phyloP scores from a whole-genome alignment of 768 basidiomycete genomes.

The Boletus vermiculosoides region DNA sequence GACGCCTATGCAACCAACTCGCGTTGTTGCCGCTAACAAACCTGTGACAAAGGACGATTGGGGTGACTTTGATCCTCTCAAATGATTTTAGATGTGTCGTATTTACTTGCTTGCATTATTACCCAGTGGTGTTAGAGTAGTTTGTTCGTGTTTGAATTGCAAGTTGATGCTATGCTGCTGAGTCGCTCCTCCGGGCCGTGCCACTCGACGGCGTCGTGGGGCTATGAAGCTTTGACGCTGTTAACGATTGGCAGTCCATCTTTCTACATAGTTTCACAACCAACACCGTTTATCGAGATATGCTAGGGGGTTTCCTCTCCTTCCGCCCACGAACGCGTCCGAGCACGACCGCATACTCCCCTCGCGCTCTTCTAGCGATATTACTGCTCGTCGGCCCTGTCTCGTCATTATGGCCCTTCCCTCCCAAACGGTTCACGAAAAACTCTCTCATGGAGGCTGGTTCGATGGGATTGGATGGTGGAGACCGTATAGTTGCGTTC shows the following conservation, averaged over 20 bases:
- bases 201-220: background rate
- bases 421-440: constrained; percentile 78
- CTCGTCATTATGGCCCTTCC: constrained; percentile 73
- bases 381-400: constrained; percentile 23
- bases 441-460: constrained; percentile 83
- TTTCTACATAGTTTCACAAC: background rate
- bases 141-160: constrained; percentile 29
- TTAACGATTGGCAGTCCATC: background rate
- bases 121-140: background rate
- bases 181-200: background rate
- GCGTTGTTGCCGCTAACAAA: constrained; percentile 40
- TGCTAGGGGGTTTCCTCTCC: constrained; percentile 7
- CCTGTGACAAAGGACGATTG: constrained; percentile 64
- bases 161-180: background rate
- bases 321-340: background rate
- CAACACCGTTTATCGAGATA: constrained; percentile 1
- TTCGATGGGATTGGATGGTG: constrained; percentile 69
- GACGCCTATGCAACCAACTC: constrained; percentile 55
- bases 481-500: constrained; percentile 78
- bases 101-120: background rate
- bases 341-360: background rate
- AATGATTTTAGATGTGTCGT: constrained; percentile 17
- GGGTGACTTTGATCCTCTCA: constrained; percentile 77
- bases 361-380: constrained; percentile 11
- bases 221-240: constrained; percentile 8